Evolutionary conservation across 2,329 filamentous ascomycete species (phyloP), one percentile per base, ranked within the genome.

Genomic region (Tolypocladium guangdongense): DNA sequence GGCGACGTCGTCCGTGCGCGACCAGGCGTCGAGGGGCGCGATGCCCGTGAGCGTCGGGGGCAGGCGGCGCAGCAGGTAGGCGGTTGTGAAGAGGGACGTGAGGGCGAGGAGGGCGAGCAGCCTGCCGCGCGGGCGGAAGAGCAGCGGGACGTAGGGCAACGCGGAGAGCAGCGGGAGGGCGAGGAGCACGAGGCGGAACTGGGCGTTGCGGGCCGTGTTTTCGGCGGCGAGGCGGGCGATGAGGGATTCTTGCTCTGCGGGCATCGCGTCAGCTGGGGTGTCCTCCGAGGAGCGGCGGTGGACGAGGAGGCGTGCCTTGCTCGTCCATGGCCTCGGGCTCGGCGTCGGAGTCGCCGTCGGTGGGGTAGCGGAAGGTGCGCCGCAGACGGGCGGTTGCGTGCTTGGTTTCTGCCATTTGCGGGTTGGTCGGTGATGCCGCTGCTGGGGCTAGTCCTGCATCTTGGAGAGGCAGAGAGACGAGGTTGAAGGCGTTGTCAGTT

Each of bases 341-440:
- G 27, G 67, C 69, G 65, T 78, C 75, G 37, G 78, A 74, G 52
- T 67, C 66, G 59, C 76, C 74, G 54, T 77, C 76, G 62, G 86
- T 82, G 54, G 86, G 86, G 70, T 92, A 93, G 56, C 79, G 81
- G 70, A 95, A 93, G 10, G 87, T 86, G 62, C 80, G 86, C 63
- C 90, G 84, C 46, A 93, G 74, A 57, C 87, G 83, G 51, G 87
- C 74, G 41, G 69, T 68, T 0, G 73, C 62, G 52, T 57, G 57
- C 32, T 50, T 57, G n/a, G 59, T 48, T 43, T 59, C 56, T 2
- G 62, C 55, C 64, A 67, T 69, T 10, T 2, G 43, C 2, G 24
- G 43, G 10, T 6, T 32, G 24, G 8, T 46, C 16, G 43, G 32
- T 16, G 43, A 46, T 16, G 27, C 24, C 16, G 20, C 38, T 41